These are phyloP conservation scores for Pythium chondricola DNA, from an alignment of 352 stramenopile genomes.

Conservation along the genomic window DNA sequence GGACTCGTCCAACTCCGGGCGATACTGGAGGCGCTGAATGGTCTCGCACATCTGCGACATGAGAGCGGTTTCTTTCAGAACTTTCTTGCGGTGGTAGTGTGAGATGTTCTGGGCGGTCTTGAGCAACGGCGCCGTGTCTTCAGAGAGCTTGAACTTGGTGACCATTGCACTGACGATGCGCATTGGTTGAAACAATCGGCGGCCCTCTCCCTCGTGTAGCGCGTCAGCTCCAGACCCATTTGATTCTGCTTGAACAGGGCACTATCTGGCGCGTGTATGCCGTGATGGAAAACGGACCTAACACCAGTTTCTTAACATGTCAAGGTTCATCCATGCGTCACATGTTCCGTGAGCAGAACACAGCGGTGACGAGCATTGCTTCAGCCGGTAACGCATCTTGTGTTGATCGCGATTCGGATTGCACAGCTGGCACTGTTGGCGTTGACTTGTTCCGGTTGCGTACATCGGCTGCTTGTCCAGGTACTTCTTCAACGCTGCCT, in stretches of 20 bases:
- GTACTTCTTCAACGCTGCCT: no score
- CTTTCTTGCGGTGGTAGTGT: not conserved
- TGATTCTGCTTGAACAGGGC: not conserved
- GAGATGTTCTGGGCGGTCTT: not conserved
- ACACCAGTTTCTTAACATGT: no score
- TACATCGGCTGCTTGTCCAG: no score
- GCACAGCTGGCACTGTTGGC: no score
- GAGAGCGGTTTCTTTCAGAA: conserved; percentile 5
- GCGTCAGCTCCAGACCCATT: conserved; percentile 6
- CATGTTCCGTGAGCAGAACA: no score
- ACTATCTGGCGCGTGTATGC: not conserved
- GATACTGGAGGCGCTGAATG: not conserved
- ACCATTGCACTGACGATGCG: conserved; percentile 3
- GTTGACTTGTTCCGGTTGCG: no score
- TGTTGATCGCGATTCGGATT: no score
- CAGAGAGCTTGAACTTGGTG: conserved; percentile 5
- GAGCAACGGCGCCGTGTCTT: conserved; percentile 1
- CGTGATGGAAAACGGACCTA: conserved; percentile 1
- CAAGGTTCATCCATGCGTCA: no score
- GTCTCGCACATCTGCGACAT: not conserved
- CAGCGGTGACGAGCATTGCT: no score
- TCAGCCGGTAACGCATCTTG: no score
- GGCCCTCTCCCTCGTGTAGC: not conserved
- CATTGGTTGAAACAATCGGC: conserved; percentile 1
- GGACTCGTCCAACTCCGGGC: conserved; percentile 1